Evolutionary conservation across 1,139 yeast species (phyloP).

Genomic region (Candida sp.): DNA sequence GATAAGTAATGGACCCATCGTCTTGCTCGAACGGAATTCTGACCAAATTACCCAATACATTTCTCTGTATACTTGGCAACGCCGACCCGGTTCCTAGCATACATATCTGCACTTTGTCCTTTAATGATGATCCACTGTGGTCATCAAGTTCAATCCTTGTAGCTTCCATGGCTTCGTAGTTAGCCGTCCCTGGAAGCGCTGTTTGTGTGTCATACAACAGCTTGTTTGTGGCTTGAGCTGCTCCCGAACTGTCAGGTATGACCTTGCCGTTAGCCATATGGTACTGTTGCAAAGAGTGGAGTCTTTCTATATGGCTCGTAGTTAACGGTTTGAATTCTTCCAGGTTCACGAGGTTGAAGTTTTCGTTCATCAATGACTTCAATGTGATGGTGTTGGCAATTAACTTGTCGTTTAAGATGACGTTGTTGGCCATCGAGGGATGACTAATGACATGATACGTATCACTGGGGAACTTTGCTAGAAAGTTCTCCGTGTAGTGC

Average conservation of each 20-base stretch:
- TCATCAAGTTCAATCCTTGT: conserved; percentile 10
- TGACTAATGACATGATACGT: conserved; percentile 76
- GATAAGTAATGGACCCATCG: conserved; percentile 32
- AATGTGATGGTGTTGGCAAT: conserved; percentile 59
- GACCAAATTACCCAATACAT: conserved; percentile 79
- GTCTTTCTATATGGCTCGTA: conserved; percentile 20
- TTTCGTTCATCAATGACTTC: conserved; percentile 54
- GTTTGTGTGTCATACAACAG: conserved; percentile 47
- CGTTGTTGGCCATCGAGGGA: conserved; percentile 61
- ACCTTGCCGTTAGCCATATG: conserved; percentile 29
- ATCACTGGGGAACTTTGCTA: conserved; percentile 51
- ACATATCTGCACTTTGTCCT: conserved; percentile 67
- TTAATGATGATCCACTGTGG: conserved; percentile 23
- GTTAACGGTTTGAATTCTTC: conserved; percentile 24
- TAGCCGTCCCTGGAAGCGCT: conserved; percentile 15
- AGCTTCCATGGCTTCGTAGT: conserved; percentile 8
- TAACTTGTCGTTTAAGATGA: conserved; percentile 60
- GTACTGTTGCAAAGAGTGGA: conserved; percentile 37
- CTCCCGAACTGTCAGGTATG: conserved; percentile 21
- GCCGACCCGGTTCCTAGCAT: conserved; percentile 97
- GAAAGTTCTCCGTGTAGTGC: conserved; percentile 44
- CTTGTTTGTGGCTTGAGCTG: conserved; percentile 35
- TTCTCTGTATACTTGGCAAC: conserved; percentile 81
- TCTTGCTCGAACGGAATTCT: conserved; percentile 58
- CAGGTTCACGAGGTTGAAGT: conserved; percentile 54